A percentile compares a stretch with the other conserved stretches of the same genome.
phyloP scores from a whole-genome alignment of 805 yeast species.

The Kregervanrija delftensis region DNA sequence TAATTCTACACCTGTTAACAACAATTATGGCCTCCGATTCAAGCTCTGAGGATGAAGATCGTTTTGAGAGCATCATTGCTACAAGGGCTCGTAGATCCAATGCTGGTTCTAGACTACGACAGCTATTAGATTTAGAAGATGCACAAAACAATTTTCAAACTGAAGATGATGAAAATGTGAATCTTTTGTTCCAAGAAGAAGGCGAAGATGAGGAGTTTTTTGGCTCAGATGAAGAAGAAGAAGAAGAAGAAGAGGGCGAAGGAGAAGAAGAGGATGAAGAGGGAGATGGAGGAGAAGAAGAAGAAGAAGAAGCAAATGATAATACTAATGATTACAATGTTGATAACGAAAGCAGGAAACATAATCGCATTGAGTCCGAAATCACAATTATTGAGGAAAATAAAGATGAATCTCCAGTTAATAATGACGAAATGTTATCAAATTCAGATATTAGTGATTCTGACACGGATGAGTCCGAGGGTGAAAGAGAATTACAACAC shows the following conservation, averaged over 20 bases:
- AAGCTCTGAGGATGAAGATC: constrained; percentile 25
- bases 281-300: constrained; percentile 25
- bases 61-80: constrained; percentile 53
- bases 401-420: constrained; percentile 16
- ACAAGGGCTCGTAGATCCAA: constrained; percentile 75
- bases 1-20: too few relatives aligned
- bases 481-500: constrained; percentile 31
- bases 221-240: constrained; percentile 21
- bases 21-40: constrained; percentile 4
- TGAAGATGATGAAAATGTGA: constrained; percentile 75
- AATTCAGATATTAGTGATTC: constrained; percentile 46
- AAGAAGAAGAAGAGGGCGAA: constrained; percentile 27
- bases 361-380: constrained; percentile 23
- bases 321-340: constrained; percentile 10
- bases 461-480: constrained; percentile 53
- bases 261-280: constrained; percentile 26
- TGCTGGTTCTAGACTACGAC: constrained; percentile 82
- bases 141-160: constrained; percentile 14
- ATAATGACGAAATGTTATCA: constrained; percentile 46
- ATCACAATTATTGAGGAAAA: constrained; percentile 26
- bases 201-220: constrained; percentile 47
- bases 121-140: constrained; percentile 60
- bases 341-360: constrained; percentile 17
- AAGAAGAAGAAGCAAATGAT: constrained; percentile 23
- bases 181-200: constrained; percentile 60